Conservation (phyloP, 2,329 filamentous ascomycete species). For the Penicillium olsonii region DNA sequence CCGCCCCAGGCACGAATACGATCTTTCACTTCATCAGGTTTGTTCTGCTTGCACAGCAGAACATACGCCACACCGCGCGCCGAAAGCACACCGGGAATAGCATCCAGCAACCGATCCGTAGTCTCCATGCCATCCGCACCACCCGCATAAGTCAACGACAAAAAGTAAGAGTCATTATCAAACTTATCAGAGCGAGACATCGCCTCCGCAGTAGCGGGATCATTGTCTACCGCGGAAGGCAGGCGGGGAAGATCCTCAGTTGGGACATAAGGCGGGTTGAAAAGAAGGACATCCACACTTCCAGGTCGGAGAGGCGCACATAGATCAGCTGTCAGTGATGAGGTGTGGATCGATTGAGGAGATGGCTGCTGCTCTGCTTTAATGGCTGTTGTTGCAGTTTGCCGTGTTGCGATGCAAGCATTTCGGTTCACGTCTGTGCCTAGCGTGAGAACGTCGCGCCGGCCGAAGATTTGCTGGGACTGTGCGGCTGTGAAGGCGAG, state of each 20-base stretch:
- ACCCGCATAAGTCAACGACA: slow-evolving; percentile 85
- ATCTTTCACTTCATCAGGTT: slow-evolving; percentile 71
- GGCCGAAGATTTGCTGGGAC: slow-evolving; percentile 70
- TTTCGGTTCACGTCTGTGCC: slow-evolving; percentile 84
- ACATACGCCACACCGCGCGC: slow-evolving; percentile 80
- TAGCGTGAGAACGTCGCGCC: slow-evolving; percentile 67
- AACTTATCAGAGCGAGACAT: slow-evolving; percentile 52
- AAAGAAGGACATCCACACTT: slow-evolving; percentile 79
- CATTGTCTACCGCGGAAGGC: slow-evolving; percentile 30
- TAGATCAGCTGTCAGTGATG: slow-evolving; percentile 71
- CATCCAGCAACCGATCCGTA: slow-evolving; percentile 74
- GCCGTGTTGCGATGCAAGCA: slow-evolving; percentile 73
- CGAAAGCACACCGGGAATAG: slow-evolving; percentile 66
- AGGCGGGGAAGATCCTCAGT: slow-evolving; percentile 70
- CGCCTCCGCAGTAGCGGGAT: slow-evolving; percentile 29
- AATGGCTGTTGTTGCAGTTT: slow-evolving; percentile 64
- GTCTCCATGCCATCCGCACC: slow-evolving; percentile 92
- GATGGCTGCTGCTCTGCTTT: slow-evolving; percentile 27
- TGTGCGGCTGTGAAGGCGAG: slow-evolving; percentile 83
- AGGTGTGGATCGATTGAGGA: slow-evolving; percentile 59
- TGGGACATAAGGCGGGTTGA: slow-evolving; percentile 97
- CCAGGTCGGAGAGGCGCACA: slow-evolving; percentile 59
- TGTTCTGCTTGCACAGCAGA: slow-evolving; percentile 87
- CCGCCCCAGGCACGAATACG: slow-evolving; percentile 59
- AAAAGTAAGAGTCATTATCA: slow-evolving; percentile 78